Evolutionary conservation across 345 rosid species (phyloP).

Genomic region (Rhizophora apiculata): DNA sequence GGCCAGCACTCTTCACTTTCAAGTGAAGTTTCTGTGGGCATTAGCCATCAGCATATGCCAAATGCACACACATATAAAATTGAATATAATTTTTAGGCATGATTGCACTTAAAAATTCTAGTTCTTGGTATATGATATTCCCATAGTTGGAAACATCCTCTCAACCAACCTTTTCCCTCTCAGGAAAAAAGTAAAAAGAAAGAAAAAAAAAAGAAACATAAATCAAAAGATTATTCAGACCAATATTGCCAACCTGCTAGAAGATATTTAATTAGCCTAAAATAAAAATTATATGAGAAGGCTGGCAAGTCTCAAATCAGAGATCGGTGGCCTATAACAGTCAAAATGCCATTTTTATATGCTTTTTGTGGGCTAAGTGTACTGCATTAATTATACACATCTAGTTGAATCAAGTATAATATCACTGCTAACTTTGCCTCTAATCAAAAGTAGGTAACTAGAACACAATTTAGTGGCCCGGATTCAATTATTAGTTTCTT

Average conservation of each 20-base stretch:
- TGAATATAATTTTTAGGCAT: not conserved
- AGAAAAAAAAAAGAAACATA: not conserved
- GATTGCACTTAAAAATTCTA: not conserved
- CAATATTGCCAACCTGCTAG: not conserved
- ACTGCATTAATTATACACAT: too few species aligned
- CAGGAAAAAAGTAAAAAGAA: not conserved
- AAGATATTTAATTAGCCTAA: not conserved
- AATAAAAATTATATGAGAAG: not conserved
- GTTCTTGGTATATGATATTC: not conserved
- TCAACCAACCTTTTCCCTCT: not conserved
- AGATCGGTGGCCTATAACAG: not conserved
- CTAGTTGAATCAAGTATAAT: too few species aligned
- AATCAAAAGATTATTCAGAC: not conserved
- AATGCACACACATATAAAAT: not conserved
- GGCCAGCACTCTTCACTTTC: slow-evolving; percentile 26
- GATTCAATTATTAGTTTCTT: too few species aligned
- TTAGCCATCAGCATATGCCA: not conserved
- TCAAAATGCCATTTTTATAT: not conserved
- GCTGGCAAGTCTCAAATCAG: slow-evolving; percentile 1
- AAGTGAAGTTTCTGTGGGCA: slow-evolving; percentile 26
- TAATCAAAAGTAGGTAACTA: too few species aligned
- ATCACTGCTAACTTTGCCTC: too few species aligned
- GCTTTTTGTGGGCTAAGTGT: not conserved
- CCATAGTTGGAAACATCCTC: not conserved
- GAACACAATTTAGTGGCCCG: too few species aligned